Conservation (phyloP, 495 filamentous ascomycete species). For the Pseudoneurospora amorphoporcata region DNA sequence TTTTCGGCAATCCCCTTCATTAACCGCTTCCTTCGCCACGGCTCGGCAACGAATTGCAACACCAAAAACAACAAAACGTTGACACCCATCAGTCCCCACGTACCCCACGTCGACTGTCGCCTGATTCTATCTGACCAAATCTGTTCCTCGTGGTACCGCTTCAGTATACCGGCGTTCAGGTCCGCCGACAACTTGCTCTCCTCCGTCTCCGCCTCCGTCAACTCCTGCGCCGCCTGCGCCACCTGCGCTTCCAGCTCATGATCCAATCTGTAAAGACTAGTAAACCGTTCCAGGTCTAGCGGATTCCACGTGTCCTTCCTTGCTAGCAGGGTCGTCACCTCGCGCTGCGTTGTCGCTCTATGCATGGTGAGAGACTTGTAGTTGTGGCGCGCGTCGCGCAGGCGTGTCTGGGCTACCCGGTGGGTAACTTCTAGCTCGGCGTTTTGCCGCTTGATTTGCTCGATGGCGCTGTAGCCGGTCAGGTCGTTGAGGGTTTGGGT, state of each 20-base stretch:
- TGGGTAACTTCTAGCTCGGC: slow-evolving; percentile 57
- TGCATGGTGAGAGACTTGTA: slow-evolving; percentile 71
- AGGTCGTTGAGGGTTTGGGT: slow-evolving; percentile 84
- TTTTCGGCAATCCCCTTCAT: slow-evolving; percentile 66
- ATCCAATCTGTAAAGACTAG: slow-evolving; percentile 79
- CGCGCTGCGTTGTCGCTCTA: slow-evolving; percentile 80
- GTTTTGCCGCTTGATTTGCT: slow-evolving; percentile 70
- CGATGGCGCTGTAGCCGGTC: slow-evolving; percentile 91
- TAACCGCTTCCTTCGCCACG: slow-evolving; percentile 73
- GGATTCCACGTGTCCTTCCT: slow-evolving; percentile 88
- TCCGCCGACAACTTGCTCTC: slow-evolving; percentile 61
- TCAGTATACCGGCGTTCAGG: slow-evolving; percentile 69
- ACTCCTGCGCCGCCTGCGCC: slow-evolving; percentile 53
- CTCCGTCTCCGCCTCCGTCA: slow-evolving; percentile 64
- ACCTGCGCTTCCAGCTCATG: slow-evolving; percentile 91
- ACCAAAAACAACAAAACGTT: slow-evolving; percentile 85
- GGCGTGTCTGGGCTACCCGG: slow-evolving; percentile 47
- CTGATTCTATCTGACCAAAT: slow-evolving; percentile 98
- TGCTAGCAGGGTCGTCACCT: slow-evolving; percentile 88
- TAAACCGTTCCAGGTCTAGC: slow-evolving; percentile 87
- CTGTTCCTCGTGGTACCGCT: slow-evolving; percentile 96
- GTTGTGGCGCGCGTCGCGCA: slow-evolving; percentile 58
- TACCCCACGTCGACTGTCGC: slow-evolving; percentile 93
- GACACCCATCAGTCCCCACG: slow-evolving; percentile 94
- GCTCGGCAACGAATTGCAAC: slow-evolving; percentile 88